Percentiles rank a stretch among this genome's conserved stretches.
These are phyloP conservation scores for Mycena galopus DNA, from an alignment of 768 basidiomycete genomes.

Conservation along the genomic window DNA sequence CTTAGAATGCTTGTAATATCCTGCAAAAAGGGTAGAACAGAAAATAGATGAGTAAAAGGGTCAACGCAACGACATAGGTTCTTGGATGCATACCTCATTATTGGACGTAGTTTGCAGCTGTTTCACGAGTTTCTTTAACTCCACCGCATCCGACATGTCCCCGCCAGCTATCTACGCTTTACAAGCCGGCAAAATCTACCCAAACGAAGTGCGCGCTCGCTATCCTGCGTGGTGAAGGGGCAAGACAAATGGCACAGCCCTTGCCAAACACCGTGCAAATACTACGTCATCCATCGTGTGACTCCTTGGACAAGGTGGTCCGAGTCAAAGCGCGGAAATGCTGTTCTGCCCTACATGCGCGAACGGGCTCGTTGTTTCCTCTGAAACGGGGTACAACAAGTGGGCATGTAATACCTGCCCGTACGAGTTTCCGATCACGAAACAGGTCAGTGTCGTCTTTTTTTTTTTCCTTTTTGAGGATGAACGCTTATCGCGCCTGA, in stretches of 20 bases:
- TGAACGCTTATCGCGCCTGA: conserved; percentile 2
- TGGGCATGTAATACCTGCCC: conserved; percentile 96
- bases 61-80: conserved; percentile 51
- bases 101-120: conserved; percentile 75
- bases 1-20: conserved; percentile 73
- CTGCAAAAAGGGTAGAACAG: conserved; percentile 58
- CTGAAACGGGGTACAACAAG: conserved; percentile 87
- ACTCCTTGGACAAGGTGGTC: too few relatives aligned
- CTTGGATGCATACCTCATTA: conserved; percentile 64
- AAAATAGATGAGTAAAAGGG: conserved; percentile 45
- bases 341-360: conserved; percentile 96
- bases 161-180: conserved; percentile 51
- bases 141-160: conserved; percentile 64
- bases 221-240: conserved; percentile 23
- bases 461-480: not conserved
- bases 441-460: conserved; percentile 65
- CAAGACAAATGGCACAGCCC: conserved; percentile 8
- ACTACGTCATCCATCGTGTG: not conserved
- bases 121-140: conserved; percentile 87
- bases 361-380: conserved; percentile 85
- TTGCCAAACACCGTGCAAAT: conserved; percentile 10
- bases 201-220: conserved; percentile 18
- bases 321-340: too few relatives aligned
- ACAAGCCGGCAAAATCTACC: conserved; percentile 39
- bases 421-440: conserved; percentile 93